Base-by-base conservation (phyloP, 2,329 filamentous ascomycete genomes). In the Aspergillus eucalypticola region DNA sequence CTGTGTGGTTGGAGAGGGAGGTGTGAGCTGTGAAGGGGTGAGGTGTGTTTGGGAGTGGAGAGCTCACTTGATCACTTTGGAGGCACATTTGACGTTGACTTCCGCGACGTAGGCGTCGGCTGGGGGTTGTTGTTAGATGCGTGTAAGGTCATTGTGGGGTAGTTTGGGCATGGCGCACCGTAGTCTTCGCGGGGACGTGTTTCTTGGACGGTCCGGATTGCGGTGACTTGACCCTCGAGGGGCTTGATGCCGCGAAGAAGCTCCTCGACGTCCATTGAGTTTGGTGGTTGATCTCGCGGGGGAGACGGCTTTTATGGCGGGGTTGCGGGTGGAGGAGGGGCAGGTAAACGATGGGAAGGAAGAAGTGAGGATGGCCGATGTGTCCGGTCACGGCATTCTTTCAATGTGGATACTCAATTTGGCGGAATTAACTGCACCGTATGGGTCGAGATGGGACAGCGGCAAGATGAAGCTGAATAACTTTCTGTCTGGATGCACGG, bases 171-270 rank as follows among this genome's bases (percentile, higher is more conserved):
- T 17, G 4, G 60, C 73, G 51, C 66, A 81, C 79, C 76, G 58
- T 76, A 79, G 25, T 76, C 75, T 61, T 79, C 75, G 5, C 62
- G 66, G 0, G 78, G 73, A 13, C 69, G 70, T 11, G 75, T 75
- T 64, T 81, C 77, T 57, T 81, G 78, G 8, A 81, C 69, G 0
- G 79, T 80, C 60, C 73, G 76, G 50, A 81, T 70, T 13, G 78
- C 73, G 35, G 73, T 60, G 32, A 80, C 69, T n/a, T 70, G 49
- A 32, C 77, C 77, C 5, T 60, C 35, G 7, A 76, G 63, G 49
- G 76, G 74, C 50, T 63, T 54, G 17, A 78, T 61, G 27, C 52
- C 61, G 23, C 65, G 64, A 32, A 78, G 42, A 7, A 63, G 58
- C 35, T 66, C 59, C 46, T 64, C 56, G 4, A 65, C 52, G 21